Evolutionary conservation across 768 basidiomycete genomes (phyloP), one percentile per base, ranked within the genome.

Genomic region (Leccinum pellstonianum): DNA sequence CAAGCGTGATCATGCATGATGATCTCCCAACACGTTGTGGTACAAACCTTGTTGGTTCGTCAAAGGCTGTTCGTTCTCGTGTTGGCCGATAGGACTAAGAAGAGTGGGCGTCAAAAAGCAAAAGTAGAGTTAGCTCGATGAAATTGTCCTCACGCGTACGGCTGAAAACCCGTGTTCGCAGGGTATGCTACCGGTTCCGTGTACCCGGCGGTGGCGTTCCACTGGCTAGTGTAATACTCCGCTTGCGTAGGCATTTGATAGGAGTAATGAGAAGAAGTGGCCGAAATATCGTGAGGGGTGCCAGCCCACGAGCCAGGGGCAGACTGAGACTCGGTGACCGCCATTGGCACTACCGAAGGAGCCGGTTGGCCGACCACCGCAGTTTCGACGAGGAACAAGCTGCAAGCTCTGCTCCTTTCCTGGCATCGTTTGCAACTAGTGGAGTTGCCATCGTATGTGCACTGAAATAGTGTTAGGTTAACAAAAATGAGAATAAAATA

Each of bases 391-490:
- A 35, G 6, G 23, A 66, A 72, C 35, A 66, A 25, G 9, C 70
- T 72, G 41, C 69, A 72, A 0, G 5, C 7, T 0, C 21, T 51
- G 14, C 56, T 10, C 9, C 54, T 56, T 49, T 35, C 60, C 54
- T 59, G 55, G 48, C 69, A 70, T 51, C 66, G 70, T 46, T 11
- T 11, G 29, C 69, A 70, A 0, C 55, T 43, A 4, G 43, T 49
- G 7, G 66, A 62, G 15, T 54, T 31, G 29, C 41, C 61, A 25
- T 64, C 57, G 61, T 68, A 70, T 1, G 33, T 25, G 54, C 69
- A 70, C 69, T 70, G 35, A 5, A 25, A 15, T 5, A 15, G 33
- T 8, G 17, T 35, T 66, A 51, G 66, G 59, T 17, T 47, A n/a
- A 9, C 38, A 35, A 48, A 15, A 50, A 8, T 10, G 4, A 10